Evolutionary conservation across 1,284 basidiomycete genomes (phyloP).

Genomic region (Ustilago vetiveriae): DNA sequence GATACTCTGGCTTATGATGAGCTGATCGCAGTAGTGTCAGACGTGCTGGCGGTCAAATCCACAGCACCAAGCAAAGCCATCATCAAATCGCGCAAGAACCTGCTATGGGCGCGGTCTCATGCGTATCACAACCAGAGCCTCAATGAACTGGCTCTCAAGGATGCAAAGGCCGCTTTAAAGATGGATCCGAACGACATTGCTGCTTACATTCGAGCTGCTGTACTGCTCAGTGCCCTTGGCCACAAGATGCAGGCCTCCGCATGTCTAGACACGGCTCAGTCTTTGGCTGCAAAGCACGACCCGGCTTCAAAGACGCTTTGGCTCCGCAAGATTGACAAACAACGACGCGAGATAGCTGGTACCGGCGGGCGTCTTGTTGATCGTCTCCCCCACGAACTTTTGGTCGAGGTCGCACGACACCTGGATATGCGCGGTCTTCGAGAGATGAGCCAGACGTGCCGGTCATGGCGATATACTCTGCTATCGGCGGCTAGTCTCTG

Average conservation of each 20-base stretch:
- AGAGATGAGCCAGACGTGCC: not conserved
- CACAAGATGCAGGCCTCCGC: conserved; percentile 9
- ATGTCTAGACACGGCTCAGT: conserved; percentile 19
- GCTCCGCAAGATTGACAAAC: conserved; percentile 21
- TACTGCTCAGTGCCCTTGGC: conserved; percentile 8
- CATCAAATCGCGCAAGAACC: conserved; percentile 34
- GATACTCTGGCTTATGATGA: conserved; percentile 14
- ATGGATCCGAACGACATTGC: conserved; percentile 20
- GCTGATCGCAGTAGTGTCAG: conserved; percentile 16
- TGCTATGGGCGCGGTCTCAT: conserved; percentile 35
- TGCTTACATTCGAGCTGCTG: conserved; percentile 29
- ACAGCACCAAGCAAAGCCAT: conserved; percentile 2
- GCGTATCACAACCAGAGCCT: conserved; percentile 11
- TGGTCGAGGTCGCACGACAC: not conserved
- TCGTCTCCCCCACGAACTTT: not conserved
- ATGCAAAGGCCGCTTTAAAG: conserved; percentile 32
- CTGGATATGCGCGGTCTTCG: not conserved
- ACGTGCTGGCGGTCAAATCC: conserved; percentile 7
- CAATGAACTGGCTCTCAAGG: conserved; percentile 22
- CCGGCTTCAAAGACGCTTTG: not conserved
- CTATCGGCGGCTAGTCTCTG: not conserved
- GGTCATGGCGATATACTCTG: not conserved
- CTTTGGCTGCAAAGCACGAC: conserved; percentile 4
- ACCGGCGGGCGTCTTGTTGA: not conserved
- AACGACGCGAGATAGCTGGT: conserved; percentile 4